Percentiles rank a stretch among this genome's conserved stretches.
Conservation (phyloP, 257 asterid genomes). For the Solanum stenotomum region DNA sequence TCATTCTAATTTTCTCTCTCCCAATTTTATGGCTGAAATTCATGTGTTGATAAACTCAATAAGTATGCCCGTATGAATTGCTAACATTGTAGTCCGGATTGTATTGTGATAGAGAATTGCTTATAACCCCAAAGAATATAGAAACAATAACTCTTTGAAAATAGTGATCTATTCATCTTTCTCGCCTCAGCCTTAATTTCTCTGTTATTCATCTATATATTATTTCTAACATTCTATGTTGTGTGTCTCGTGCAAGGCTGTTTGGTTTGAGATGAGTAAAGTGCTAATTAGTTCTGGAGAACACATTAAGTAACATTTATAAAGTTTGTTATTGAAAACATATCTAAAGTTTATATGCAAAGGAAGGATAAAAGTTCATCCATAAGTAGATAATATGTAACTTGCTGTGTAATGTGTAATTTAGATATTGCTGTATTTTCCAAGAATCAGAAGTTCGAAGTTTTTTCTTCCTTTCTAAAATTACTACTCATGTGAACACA, state of each 20-base stretch:
- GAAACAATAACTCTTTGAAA: neutral
- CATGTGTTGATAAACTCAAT: no score
- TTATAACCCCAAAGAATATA: neutral
- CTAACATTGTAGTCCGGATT: no score
- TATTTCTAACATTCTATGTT: neutral
- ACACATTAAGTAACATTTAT: neutral
- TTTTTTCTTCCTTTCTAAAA: neutral
- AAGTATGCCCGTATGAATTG: no score
- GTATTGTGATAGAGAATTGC: no score
- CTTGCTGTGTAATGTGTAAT: neutral
- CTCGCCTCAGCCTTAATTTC: neutral
- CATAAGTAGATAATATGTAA: neutral
- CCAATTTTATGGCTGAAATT: no score
- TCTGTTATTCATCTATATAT: neutral
- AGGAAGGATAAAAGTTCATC: neutral
- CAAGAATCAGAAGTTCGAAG: neutral
- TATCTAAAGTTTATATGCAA: neutral
- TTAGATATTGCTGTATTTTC: neutral
- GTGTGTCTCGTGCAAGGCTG: neutral
- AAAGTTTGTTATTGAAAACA: neutral
- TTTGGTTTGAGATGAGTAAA: neutral
- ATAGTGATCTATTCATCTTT: neutral
- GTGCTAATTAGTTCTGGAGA: neutral
- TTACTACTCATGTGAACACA: neutral
- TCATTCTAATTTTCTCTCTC: no score